Evolutionary conservation across 345 rosid genomes (phyloP).

Genomic region (Eutrema heterophyllum): DNA sequence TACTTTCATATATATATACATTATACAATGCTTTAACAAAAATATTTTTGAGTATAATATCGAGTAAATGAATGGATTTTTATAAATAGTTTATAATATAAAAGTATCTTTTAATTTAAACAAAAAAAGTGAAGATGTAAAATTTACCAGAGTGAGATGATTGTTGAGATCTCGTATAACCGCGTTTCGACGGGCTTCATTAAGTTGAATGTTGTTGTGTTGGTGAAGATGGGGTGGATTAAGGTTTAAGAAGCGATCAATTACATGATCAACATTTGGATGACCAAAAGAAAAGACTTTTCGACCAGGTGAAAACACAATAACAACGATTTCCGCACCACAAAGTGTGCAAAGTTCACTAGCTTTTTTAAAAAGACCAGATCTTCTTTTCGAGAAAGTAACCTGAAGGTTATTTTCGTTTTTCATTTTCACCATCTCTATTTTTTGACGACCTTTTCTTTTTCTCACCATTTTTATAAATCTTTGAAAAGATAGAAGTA

Average conservation of each 20-base stretch:
- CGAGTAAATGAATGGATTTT: neutral
- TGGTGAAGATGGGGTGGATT: neutral
- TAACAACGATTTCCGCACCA: slow-evolving; percentile 3
- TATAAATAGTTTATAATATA: neutral
- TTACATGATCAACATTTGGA: slow-evolving; percentile 37
- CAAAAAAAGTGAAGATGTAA: neutral
- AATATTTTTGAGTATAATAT: neutral
- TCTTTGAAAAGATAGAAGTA: neutral
- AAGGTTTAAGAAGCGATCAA: slow-evolving; percentile 30
- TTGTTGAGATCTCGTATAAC: slow-evolving; percentile 44
- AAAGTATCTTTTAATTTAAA: neutral
- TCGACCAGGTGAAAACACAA: slow-evolving; percentile 23
- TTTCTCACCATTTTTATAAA: slow-evolving; percentile 31
- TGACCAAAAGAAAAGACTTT: slow-evolving; percentile 63
- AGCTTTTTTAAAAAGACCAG: slow-evolving; percentile 28
- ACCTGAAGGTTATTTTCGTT: slow-evolving; percentile 20
- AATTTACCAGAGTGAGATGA: slow-evolving; percentile 36
- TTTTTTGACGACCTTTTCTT: slow-evolving; percentile 26
- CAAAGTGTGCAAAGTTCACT: slow-evolving; percentile 26
- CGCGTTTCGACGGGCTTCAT: slow-evolving; percentile 40
- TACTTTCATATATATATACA: too few relatives aligned
- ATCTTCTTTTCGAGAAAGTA: slow-evolving; percentile 28
- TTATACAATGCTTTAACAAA: neutral
- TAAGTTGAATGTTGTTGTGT: neutral
- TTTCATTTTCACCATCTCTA: slow-evolving; percentile 22